Conservation (phyloP, 768 basidiomycete genomes). For the Xanthoconium purpureum region DNA sequence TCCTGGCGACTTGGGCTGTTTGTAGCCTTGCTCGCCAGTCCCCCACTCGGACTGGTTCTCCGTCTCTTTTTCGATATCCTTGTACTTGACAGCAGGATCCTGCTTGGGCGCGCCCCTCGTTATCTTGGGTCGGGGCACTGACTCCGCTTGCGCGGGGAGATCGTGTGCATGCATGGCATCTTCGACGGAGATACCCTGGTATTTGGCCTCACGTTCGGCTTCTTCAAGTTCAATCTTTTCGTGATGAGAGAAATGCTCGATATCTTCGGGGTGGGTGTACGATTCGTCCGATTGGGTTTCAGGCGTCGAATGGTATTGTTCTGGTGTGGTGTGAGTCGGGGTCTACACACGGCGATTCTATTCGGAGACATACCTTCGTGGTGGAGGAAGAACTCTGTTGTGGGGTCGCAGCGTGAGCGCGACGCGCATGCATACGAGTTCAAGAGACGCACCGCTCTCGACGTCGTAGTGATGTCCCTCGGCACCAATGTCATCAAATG, state of each 20-base stretch:
- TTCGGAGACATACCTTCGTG: slow-evolving; percentile 73
- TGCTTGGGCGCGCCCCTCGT: slow-evolving; percentile 59
- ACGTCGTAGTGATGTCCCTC: slow-evolving; percentile 94
- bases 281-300: slow-evolving; percentile 97
- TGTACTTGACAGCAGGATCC: slow-evolving; percentile 63
- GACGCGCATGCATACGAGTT: not conserved
- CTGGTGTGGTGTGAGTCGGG: slow-evolving; percentile 34
- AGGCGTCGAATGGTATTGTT: slow-evolving; percentile 91
- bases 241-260: slow-evolving; percentile 90
- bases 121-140: slow-evolving; percentile 46
- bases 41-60: slow-evolving; percentile 67
- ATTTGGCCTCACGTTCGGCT: slow-evolving; percentile 79
- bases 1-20: slow-evolving; percentile 62
- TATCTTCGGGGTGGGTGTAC: slow-evolving; percentile 89
- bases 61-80: slow-evolving; percentile 51
- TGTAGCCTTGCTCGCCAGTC: slow-evolving; percentile 65
- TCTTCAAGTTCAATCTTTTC: slow-evolving; percentile 81
- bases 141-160: slow-evolving; percentile 16
- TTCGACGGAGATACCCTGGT: slow-evolving; percentile 76
- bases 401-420: not conserved
- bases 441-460: slow-evolving; percentile 66
- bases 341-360: not conserved
- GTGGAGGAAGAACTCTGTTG: slow-evolving; percentile 86
- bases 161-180: slow-evolving; percentile 58
- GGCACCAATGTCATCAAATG: slow-evolving; percentile 78